phyloP scores from a whole-genome alignment of 2,329 filamentous ascomycete species.

The Colletotrichum camelliae region DNA sequence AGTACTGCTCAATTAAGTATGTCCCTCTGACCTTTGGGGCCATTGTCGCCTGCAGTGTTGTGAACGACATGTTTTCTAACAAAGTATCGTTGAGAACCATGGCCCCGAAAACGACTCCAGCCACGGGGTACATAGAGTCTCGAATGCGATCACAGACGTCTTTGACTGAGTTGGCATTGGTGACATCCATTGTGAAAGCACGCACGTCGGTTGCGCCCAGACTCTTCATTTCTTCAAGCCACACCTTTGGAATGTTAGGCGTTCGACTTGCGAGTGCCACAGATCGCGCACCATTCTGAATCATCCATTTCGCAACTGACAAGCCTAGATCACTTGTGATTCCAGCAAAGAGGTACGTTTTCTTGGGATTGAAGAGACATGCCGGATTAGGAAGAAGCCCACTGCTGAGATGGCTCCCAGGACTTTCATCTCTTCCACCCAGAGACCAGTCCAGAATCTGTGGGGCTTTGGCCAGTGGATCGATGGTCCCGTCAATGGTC shows the following conservation, averaged over 20 bases:
- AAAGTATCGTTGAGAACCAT: conserved; percentile 46
- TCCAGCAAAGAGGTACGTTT: conserved; percentile 36
- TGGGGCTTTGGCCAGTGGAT: neutral
- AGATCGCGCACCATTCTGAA: conserved; percentile 33
- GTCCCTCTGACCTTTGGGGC: conserved; percentile 40
- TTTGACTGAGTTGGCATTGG: neutral
- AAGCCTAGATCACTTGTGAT: conserved; percentile 35
- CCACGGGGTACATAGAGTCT: conserved; percentile 34
- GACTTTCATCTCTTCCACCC: neutral
- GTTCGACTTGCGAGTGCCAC: conserved; percentile 40
- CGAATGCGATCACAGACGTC: neutral
- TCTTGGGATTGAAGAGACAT: conserved; percentile 23
- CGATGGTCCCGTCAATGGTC: neutral
- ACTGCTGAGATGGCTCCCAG: neutral
- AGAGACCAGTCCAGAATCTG: neutral
- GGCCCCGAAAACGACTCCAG: conserved; percentile 47
- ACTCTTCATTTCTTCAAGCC: neutral
- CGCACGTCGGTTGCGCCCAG: neutral
- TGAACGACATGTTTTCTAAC: conserved; percentile 33
- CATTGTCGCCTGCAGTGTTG: conserved; percentile 34
- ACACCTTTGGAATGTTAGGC: conserved; percentile 29
- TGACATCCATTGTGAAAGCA: neutral
- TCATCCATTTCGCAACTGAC: conserved; percentile 41
- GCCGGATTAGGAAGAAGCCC: neutral
- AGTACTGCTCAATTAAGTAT: conserved; percentile 32